Conservation (phyloP, 176 grass and related monocot species). For the Oryza meyeriana region DNA sequence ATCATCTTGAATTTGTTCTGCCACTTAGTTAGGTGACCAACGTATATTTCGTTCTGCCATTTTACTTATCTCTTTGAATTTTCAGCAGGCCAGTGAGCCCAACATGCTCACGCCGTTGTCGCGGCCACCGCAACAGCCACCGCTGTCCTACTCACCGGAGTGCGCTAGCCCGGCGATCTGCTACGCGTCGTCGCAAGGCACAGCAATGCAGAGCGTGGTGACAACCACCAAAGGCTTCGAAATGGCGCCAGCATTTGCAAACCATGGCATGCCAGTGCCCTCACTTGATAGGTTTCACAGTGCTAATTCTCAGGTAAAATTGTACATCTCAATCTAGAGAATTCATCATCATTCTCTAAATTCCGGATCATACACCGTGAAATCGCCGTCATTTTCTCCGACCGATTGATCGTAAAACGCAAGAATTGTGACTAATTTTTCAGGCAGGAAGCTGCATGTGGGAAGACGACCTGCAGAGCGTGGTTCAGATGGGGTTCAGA, state of each 20-base stretch:
- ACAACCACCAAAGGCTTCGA: constrained; percentile 1
- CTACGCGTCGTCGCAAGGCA: constrained; percentile 30
- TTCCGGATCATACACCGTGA: not conserved
- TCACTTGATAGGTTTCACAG: constrained; percentile 32
- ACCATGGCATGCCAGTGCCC: constrained; percentile 3
- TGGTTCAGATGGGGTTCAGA: constrained; percentile 71
- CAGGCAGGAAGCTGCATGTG: constrained; percentile 49
- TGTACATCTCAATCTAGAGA: not conserved
- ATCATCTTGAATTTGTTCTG: not conserved
- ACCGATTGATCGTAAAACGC: not conserved
- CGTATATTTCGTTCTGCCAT: not conserved
- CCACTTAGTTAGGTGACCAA: not conserved
- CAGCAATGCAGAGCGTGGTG: constrained; percentile 3
- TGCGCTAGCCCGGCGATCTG: constrained; percentile 19
- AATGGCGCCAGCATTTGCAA: not conserved
- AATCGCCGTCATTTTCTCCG: not conserved
- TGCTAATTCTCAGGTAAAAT: constrained; percentile 42
- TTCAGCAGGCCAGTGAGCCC: constrained; percentile 27
- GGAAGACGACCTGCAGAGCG: constrained; percentile 74
- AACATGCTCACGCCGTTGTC: not conserved
- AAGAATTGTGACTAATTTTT: not conserved
- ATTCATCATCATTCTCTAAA: not conserved
- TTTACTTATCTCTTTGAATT: not conserved
- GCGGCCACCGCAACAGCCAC: not conserved
- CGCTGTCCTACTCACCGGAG: constrained; percentile 29